Base-by-base conservation (phyloP, 192 early-diverging fungal genomes). In the Umbelopsis sp. region DNA sequence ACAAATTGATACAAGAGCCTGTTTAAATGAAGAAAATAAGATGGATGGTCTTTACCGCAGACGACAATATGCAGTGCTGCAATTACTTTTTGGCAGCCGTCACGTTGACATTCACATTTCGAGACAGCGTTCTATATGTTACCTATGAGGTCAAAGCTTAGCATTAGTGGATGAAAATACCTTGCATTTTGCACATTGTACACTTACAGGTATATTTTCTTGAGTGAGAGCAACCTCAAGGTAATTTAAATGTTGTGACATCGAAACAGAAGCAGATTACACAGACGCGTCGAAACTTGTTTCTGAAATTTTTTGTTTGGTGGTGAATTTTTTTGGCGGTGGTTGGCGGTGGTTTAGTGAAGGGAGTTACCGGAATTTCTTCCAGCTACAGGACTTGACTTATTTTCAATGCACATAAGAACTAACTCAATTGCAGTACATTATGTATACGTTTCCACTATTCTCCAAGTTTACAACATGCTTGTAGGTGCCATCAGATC, bases 11-110 rank as follows among this genome's bases (percentile, higher is more conserved):
- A 62, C 14, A 62, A 12, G 2, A 62, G 56, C 17, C 56, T 62
- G 29, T 20, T 20, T 26, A 14, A n/a, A 11, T 14, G 56, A 14
- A 4, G 8, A 62, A 1, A 2, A 31, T 17, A n/a, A 34, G 26
- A 54, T 14, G 16, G 4, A 20, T 34, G 31, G 53, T 56, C 0
- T 8, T 16, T 36, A 31, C 17, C 1, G 20, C 4, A 6, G 17
- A 34, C 56, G 12, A 36, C 4, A 14, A 16, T 14, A 32, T 29
- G 17, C 20, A 17, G 20, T n/a, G 47, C 20, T 49, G 43, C 47
- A 21, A 14, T 62, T 31, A 62, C 56, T 62, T 62, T 62, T 62
- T 62, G 17, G 56, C 56, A 16, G 56, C 56, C 24, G 24, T 62
- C 29, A 62, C 56, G 14, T 62, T 62, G 12, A 62, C 34, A 17